These are phyloP conservation scores for Plasmodium knowlesi DNA, from an alignment of 169 alveolate genomes.

Conservation along the genomic window DNA sequence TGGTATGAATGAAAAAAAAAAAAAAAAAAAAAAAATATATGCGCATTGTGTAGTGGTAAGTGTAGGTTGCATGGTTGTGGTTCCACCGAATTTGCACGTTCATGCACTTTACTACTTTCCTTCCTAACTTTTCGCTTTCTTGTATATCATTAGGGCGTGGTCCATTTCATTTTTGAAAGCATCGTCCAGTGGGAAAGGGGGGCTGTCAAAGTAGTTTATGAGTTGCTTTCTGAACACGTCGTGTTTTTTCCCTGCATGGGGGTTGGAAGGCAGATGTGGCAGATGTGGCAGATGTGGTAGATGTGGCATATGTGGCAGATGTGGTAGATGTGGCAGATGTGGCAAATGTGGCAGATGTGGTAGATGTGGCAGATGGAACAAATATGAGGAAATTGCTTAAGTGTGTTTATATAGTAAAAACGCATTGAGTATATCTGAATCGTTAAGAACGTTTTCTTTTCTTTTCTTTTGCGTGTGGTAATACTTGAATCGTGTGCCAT, in stretches of 20 bases:
- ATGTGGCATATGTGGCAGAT: not conserved
- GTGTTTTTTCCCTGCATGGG: slow-evolving; percentile 26
- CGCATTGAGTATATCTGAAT: not conserved
- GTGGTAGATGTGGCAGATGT: not conserved
- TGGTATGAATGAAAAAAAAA: slow-evolving; percentile 19
- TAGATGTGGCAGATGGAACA: not conserved
- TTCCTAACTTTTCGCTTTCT: slow-evolving; percentile 53
- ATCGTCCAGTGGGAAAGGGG: slow-evolving; percentile 33
- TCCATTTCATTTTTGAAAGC: slow-evolving; percentile 60
- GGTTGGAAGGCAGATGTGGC: not conserved
- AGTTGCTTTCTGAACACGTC: slow-evolving; percentile 47
- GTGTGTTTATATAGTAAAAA: not conserved
- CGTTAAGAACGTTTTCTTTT: not conserved
- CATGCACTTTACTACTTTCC: not conserved
- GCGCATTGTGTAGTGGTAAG: not conserved
- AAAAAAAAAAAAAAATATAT: not conserved
- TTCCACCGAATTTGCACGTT: not conserved
- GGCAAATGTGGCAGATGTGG: too few relatives aligned
- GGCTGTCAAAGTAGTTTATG: slow-evolving; percentile 18
- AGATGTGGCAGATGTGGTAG: too few relatives aligned
- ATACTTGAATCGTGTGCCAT: slow-evolving; percentile 34
- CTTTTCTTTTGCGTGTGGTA: not conserved
- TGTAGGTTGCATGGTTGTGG: not conserved
- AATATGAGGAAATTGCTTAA: not conserved
- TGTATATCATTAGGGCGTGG: slow-evolving; percentile 48